Evolutionary conservation across 1,284 basidiomycete species (phyloP).

Genomic region (Cryptococcus sp.): DNA sequence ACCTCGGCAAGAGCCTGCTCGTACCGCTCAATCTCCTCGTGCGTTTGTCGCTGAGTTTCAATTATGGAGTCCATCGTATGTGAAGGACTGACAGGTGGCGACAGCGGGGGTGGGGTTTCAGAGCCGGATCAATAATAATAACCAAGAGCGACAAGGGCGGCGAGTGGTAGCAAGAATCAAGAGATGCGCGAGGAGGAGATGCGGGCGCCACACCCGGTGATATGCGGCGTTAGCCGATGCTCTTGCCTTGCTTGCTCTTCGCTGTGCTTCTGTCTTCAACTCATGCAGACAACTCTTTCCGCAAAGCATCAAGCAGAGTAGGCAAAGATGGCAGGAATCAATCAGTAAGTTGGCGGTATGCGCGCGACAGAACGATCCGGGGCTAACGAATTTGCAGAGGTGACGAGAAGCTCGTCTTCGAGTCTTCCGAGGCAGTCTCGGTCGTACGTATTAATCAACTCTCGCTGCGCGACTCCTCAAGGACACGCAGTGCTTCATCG

Average conservation of each 20-base stretch:
- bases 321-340: conserved; percentile 34
- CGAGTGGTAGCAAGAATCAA: neutral
- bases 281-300: neutral
- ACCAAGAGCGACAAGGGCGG: neutral
- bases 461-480: conserved; percentile 12
- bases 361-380: neutral
- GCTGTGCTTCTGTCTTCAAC: conserved; percentile 4
- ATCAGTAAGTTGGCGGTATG: conserved; percentile 32
- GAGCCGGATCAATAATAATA: neutral
- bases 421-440: conserved; percentile 92
- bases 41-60: conserved; percentile 86
- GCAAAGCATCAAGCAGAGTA: conserved; percentile 2
- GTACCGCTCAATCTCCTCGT: conserved; percentile 92
- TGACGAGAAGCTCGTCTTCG: conserved; percentile 84
- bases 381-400: conserved; percentile 28
- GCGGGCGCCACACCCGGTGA: conserved; percentile 9
- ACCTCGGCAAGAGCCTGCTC: conserved; percentile 58
- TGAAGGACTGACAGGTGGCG: too few relatives aligned
- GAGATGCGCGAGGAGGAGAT: neutral
- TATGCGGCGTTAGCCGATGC: conserved; percentile 4
- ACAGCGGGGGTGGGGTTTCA: neutral
- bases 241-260: conserved; percentile 1
- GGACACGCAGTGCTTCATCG: conserved; percentile 37
- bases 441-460: conserved; percentile 50
- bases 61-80: conserved; percentile 78